phyloP scores from a whole-genome alignment of 2,329 filamentous ascomycete species.

The Alternaria panax region DNA sequence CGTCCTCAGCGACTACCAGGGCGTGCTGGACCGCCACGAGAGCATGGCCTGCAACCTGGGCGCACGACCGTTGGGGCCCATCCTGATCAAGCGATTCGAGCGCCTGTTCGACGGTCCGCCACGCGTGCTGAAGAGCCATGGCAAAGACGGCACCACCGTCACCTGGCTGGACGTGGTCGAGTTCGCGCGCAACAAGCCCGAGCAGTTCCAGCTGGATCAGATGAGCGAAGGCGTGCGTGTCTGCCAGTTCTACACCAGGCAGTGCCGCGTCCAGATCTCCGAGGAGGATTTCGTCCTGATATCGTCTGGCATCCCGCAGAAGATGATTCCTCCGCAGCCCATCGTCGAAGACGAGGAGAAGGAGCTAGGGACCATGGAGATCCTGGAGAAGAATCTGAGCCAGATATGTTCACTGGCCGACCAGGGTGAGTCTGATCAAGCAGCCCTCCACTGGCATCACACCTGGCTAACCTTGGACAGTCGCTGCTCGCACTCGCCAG shows the following conservation, averaged over 20 bases:
- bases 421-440: conserved; percentile 60
- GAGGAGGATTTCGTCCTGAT: conserved; percentile 90
- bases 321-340: conserved; percentile 80
- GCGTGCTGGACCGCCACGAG: conserved; percentile 83
- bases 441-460: neutral
- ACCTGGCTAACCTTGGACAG: conserved; percentile 46
- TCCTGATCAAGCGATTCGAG: conserved; percentile 85
- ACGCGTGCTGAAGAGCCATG: conserved; percentile 68
- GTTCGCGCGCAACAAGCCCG: conserved; percentile 80
- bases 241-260: conserved; percentile 84
- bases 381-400: conserved; percentile 78
- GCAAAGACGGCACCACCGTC: conserved; percentile 67
- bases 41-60: conserved; percentile 86
- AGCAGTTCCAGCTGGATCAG: conserved; percentile 77
- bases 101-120: conserved; percentile 84
- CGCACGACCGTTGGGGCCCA: conserved; percentile 81
- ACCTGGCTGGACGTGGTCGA: conserved; percentile 87
- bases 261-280: conserved; percentile 81
- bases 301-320: conserved; percentile 80
- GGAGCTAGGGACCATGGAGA: conserved; percentile 82
- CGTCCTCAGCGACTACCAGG: conserved; percentile 82
- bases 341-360: conserved; percentile 87
- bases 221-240: conserved; percentile 72
- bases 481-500: conserved; percentile 75
- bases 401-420: conserved; percentile 83